Base-by-base conservation (phyloP, 371 early-diverging fungal species). In the Phascolomyces articulosus region DNA sequence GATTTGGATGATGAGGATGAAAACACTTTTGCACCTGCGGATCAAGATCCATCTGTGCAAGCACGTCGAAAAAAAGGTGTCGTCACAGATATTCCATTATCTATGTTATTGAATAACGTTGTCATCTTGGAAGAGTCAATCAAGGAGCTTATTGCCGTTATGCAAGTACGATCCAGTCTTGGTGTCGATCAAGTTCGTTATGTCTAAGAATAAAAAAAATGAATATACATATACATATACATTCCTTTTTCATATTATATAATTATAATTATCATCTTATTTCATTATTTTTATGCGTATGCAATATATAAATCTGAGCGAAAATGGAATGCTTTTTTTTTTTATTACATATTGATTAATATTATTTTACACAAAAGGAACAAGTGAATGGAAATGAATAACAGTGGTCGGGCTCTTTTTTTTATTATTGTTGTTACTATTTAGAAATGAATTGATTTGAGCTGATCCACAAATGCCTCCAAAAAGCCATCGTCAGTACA, bases 41-140 rank as follows among this genome's bases (percentile, higher is more conserved):
- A n/a, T 41, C 63, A 21, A 53, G 62, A 71, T 27, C 67, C 68
- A n/a, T 69, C 70, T 4, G 31, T 54, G 21, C 71, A 67, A n/a
- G 54, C 64, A 59, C 56, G 66, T 21, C 51, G 57, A 47, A 83
- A 65, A 71, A 34, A 41, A 18, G n/a, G 60, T 2, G 44, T 20
- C 20, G 78, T 72, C 56, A 87, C 68, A 54, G 72, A 64, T 53
- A 87, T 80, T 60, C 76, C 73, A 20, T 70, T 90, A 55, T 83
- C 86, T 15, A 85, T 86, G 68, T 67, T 90, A 55, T 65, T 90
- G 23, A 93, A 91, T 67, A 95, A 95, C 71, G 90, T 93, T 27
- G 86, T 96, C 26, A 90, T 94, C 20, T 64, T 96, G 64, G 92
- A 96, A 65, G 96, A 96, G 74, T 85, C 87, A 16, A 86, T 90